A percentile compares a stretch with the other conserved stretches of the same genome.
These are phyloP conservation scores for Solanum chmielewskii DNA, from an alignment of 257 asterid species.

Conservation along the genomic window DNA sequence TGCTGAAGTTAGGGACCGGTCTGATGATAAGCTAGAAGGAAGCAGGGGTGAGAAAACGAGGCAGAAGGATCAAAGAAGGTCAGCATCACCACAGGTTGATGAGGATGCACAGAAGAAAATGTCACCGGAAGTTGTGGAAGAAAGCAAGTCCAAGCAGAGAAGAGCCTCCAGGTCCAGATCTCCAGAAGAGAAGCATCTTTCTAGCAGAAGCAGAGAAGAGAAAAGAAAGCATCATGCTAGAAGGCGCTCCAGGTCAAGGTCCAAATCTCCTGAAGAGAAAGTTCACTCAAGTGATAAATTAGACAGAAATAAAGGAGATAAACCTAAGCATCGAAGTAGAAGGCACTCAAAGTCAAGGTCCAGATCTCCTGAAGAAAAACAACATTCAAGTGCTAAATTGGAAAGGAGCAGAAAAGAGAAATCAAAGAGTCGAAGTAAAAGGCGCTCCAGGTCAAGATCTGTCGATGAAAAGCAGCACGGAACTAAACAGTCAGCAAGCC, in stretches of 20 bases:
- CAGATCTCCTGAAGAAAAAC: slow-evolving; percentile 34
- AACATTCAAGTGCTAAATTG: slow-evolving; percentile 8
- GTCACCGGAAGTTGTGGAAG: slow-evolving; percentile 42
- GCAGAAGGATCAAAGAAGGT: slow-evolving; percentile 41
- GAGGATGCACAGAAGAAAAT: slow-evolving; percentile 20
- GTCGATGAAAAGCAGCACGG: slow-evolving; percentile 8
- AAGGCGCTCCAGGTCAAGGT: slow-evolving; percentile 47
- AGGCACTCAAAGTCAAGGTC: slow-evolving; percentile 47
- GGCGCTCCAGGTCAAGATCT: slow-evolving; percentile 32
- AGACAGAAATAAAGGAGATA: slow-evolving; percentile 41
- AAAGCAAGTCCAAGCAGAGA: slow-evolving; percentile 43
- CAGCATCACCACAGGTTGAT: slow-evolving; percentile 41
- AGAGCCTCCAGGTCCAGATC: slow-evolving; percentile 53
- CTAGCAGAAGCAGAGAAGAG: slow-evolving; percentile 42
- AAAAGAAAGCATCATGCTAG: slow-evolving; percentile 35
- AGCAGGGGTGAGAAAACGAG: slow-evolving; percentile 39
- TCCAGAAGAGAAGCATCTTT: slow-evolving; percentile 38
- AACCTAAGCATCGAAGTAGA: slow-evolving; percentile 31
- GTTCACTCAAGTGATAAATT: slow-evolving; percentile 14
- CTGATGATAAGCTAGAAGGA: slow-evolving; percentile 38
- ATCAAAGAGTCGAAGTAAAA: slow-evolving; percentile 33
- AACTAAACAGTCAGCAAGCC: slow-evolving; percentile 24
- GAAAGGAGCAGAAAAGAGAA: slow-evolving; percentile 47
- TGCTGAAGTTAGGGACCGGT: slow-evolving; percentile 42
- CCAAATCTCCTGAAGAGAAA: slow-evolving; percentile 50